Evolutionary conservation across 352 stramenopile species (phyloP).

Genomic region (Globisporangium parvum): DNA sequence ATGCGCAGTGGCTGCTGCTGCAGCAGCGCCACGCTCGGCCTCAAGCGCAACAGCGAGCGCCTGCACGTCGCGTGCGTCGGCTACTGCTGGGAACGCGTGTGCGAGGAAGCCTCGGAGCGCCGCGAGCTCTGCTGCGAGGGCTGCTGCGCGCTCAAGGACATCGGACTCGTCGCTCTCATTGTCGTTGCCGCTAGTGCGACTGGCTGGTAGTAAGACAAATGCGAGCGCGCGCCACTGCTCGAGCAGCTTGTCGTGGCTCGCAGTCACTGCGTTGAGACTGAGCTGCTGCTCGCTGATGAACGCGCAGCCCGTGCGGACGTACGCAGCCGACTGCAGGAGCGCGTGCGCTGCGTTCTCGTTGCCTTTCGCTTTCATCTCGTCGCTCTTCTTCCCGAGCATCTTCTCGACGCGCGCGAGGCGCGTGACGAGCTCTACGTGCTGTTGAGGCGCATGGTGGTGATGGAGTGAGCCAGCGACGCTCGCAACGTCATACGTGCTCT

Average conservation of each 20-base stretch:
- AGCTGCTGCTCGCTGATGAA: conserved; percentile 46
- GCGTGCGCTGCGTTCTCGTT: conserved; percentile 47
- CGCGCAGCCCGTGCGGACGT: conserved; percentile 27
- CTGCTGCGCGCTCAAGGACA: conserved; percentile 2
- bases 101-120: conserved; percentile 5
- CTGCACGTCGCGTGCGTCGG: neutral
- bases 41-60: conserved; percentile 3
- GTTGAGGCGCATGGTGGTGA: neutral
- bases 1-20: conserved; percentile 6
- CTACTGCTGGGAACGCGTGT: conserved; percentile 3
- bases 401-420: conserved; percentile 36
- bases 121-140: conserved; percentile 6
- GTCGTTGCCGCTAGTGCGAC: too few relatives aligned
- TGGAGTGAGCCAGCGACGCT: conserved; percentile 10
- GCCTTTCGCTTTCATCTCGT: conserved; percentile 68
- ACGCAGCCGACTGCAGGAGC: conserved; percentile 44
- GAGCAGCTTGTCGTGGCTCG: conserved; percentile 12
- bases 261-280: conserved; percentile 33
- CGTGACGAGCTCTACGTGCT: conserved; percentile 26
- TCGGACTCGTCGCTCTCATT: neutral
- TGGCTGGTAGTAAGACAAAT: too few relatives aligned
- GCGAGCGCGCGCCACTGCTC: conserved; percentile 19
- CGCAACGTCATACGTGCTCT: conserved; percentile 13
- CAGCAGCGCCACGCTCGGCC: conserved; percentile 1
- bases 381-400: conserved; percentile 66